phyloP scores from a whole-genome alignment of 202 grass and related monocot species.

The Cymbopogon flexuosus region DNA sequence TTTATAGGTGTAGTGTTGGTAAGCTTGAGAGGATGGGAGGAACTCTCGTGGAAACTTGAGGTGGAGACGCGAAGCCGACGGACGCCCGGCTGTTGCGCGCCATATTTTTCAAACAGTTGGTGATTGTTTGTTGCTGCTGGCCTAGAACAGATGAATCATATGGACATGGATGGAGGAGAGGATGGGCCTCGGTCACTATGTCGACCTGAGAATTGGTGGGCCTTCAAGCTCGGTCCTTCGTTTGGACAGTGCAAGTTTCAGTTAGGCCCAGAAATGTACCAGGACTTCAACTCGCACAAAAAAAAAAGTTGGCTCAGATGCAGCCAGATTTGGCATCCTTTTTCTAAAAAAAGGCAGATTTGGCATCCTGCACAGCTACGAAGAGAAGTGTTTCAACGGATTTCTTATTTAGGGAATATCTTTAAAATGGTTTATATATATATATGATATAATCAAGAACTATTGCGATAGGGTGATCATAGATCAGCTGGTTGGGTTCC shows the following conservation, averaged over 20 bases:
- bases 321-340: not conserved
- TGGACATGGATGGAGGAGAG: not conserved
- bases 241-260: not conserved
- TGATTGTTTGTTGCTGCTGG: not conserved
- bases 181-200: not conserved
- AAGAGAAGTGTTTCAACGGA: not conserved
- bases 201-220: not conserved
- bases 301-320: too few relatives aligned
- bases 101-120: conserved; percentile 13
- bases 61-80: not conserved
- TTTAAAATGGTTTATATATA: too few relatives aligned
- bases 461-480: too few relatives aligned
- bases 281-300: not conserved
- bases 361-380: not conserved
- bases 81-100: conserved; percentile 28
- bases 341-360: not conserved
- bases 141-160: not conserved
- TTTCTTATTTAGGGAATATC: not conserved
- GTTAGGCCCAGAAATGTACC: not conserved
- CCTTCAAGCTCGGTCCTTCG: not conserved
- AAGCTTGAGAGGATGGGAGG: not conserved
- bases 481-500: too few relatives aligned
- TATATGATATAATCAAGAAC: too few relatives aligned
- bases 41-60: not conserved
- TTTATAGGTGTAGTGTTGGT: conserved; percentile 26